Evolutionary conservation across 371 early-diverging fungal genomes (phyloP).

Genomic region (Cokeromyces recurvatus): DNA sequence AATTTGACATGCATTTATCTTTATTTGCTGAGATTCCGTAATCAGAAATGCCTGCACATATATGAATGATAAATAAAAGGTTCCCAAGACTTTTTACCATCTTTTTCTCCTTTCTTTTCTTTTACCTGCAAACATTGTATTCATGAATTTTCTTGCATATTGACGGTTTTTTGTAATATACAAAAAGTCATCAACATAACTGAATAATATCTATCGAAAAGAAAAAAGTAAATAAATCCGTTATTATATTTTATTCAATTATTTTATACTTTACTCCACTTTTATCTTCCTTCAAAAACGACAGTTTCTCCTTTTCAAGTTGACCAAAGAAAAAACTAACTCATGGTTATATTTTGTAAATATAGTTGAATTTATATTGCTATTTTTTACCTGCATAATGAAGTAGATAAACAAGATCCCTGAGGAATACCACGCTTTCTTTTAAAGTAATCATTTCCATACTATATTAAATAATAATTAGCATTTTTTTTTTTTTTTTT

Average conservation of each 20-base stretch:
- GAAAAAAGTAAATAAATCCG: not conserved
- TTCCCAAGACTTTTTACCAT: no score
- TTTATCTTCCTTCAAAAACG: conserved; percentile 13
- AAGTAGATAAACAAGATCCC: conserved; percentile 79
- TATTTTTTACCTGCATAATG: conserved; percentile 81
- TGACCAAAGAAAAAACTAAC: conserved; percentile 68
- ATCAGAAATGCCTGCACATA: conserved; percentile 54
- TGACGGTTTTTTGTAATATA: conserved; percentile 45
- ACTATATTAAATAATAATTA: conserved; percentile 7
- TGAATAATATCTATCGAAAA: conserved; percentile 53
- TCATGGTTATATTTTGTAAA: no score
- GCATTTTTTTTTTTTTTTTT: no score
- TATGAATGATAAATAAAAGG: no score
- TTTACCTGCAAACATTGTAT: conserved; percentile 44
- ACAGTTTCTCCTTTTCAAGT: conserved; percentile 49
- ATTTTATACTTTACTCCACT: conserved; percentile 16
- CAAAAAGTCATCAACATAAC: conserved; percentile 82
- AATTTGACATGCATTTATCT: conserved; percentile 30
- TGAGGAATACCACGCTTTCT: conserved; percentile 84
- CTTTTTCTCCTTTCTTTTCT: no score
- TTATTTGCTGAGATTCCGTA: conserved; percentile 26
- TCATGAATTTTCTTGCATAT: conserved; percentile 32
- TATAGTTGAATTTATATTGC: no score
- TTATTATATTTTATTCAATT: not conserved
- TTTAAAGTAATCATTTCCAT: conserved; percentile 50